phyloP scores from a whole-genome alignment of 1,139 yeast species.

The Arxiozyma slooffiae region DNA sequence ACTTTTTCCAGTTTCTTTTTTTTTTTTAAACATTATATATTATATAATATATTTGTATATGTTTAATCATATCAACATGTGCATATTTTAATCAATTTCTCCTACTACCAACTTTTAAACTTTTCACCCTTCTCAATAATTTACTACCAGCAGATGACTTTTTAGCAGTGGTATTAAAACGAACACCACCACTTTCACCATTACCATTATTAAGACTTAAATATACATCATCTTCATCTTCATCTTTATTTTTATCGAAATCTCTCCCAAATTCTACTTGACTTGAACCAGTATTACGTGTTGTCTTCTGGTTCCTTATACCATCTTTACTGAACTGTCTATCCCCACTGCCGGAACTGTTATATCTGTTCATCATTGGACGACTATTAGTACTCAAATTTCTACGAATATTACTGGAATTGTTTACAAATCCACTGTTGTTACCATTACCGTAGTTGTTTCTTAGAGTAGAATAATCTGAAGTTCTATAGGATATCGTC shows the following conservation, averaged over 20 bases:
- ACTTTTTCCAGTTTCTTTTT: neutral
- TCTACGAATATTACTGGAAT: slow-evolving; percentile 8
- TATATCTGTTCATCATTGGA: slow-evolving; percentile 5
- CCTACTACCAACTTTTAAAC: slow-evolving; percentile 61
- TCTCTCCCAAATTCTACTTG: slow-evolving; percentile 1
- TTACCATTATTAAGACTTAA: slow-evolving; percentile 3
- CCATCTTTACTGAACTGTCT: neutral
- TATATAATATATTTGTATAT: neutral
- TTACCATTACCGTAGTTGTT: neutral
- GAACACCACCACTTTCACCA: slow-evolving; percentile 13
- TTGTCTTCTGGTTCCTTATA: slow-evolving; percentile 3
- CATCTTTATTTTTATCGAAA: slow-evolving; percentile 13
- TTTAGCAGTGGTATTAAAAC: slow-evolving; percentile 22
- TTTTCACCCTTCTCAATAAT: slow-evolving; percentile 73
- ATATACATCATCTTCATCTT: slow-evolving; percentile 32
- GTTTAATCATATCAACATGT: neutral
- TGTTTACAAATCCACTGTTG: slow-evolving; percentile 6
- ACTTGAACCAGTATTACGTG: slow-evolving; percentile 3
- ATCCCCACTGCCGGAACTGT: neutral
- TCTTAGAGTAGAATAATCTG: neutral
- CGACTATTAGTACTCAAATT: slow-evolving; percentile 11
- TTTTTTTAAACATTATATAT: too few relatives aligned
- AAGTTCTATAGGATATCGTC: slow-evolving; percentile 4
- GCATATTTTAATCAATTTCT: slow-evolving; percentile 6
- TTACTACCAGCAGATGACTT: slow-evolving; percentile 36